Conservation (phyloP, 1,284 basidiomycete genomes). For the Violaceomyces palustris region DNA sequence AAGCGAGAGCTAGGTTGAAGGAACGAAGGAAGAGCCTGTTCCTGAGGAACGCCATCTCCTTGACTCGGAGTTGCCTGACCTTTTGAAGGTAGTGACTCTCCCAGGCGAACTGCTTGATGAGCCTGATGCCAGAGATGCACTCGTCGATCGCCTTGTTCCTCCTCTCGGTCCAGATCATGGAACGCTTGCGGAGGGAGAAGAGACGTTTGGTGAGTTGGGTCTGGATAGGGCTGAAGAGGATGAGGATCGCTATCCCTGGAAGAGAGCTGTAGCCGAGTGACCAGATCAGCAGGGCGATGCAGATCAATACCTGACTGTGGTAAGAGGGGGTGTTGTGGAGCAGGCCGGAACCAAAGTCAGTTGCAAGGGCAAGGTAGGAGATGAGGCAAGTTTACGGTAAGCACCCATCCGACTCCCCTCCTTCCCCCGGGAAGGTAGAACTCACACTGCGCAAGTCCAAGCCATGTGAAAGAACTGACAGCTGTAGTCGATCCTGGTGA, state of each 20-base stretch:
- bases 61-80: conserved; percentile 58
- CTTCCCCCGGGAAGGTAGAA: no score
- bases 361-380: no score
- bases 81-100: conserved; percentile 54
- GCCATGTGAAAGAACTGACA: conserved; percentile 29
- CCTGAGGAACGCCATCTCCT: conserved; percentile 57
- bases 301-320: conserved; percentile 15
- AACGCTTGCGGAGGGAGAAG: conserved; percentile 17
- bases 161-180: conserved; percentile 19
- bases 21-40: conserved; percentile 21
- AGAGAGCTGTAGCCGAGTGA: conserved; percentile 42
- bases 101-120: conserved; percentile 40
- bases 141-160: conserved; percentile 15
- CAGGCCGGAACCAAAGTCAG: no score
- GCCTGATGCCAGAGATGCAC: conserved; percentile 23
- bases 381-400: background rate
- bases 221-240: conserved; percentile 55
- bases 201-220: conserved; percentile 22
- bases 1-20: conserved; percentile 25
- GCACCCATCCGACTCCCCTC: background rate
- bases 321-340: background rate
- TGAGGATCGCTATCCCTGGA: conserved; percentile 49
- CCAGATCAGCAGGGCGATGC: conserved; percentile 18
- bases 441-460: conserved; percentile 18
- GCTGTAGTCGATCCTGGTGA: conserved; percentile 21